Evolutionary conservation across 108 stramenopile species (phyloP), one percentile per base, ranked within the genome.

Genomic region (Fragilaria radians): DNA sequence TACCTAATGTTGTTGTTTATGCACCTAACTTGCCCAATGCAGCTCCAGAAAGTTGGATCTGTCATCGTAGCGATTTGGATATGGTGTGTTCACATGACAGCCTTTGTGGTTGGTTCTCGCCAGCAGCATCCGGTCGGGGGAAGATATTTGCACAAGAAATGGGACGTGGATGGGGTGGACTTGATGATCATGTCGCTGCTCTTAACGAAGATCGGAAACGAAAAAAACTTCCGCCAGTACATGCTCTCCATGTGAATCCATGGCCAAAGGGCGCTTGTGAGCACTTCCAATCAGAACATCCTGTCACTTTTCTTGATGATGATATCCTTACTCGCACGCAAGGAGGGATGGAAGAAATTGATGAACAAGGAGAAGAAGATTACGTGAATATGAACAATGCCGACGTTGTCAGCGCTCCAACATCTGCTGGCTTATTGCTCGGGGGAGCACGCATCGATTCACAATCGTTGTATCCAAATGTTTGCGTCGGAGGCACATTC

Each of bases 401-500:
- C 54, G 53, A 55, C 32, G 34, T 3, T 9, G 34, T 32, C 26
- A 17, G 0, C 57, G 30, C 28, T 57, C 62, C 42, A 2, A 7
- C 4, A 28, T 32, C 58, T 1, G 49, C 48, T 31, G 53, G 34
- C 14, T 34, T 56, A 25, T 49, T 86, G 23, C 46, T 77, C 23
- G 82, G 86, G 17, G 87, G 83, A 32, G 69, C 78, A 18, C 70
- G 71, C 26, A 82, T 89, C 5, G 76, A 77, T 28, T 48, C 67
- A 24, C 57, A 73, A 3, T 61, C 68, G 23, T 69, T 93, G 26
- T 93, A 82, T 61, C 68, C 83, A 7, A 70, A 75, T 17, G 91
- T 96, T 1, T 81, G 79, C 22, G 89, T 96, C 17, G 95, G 92
- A 0, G 95, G 95, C 3, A 96, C 91, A 25, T 96, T 96, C 65